phyloP scores from a whole-genome alignment of 768 basidiomycete genomes.

The Amyloporia xantha region DNA sequence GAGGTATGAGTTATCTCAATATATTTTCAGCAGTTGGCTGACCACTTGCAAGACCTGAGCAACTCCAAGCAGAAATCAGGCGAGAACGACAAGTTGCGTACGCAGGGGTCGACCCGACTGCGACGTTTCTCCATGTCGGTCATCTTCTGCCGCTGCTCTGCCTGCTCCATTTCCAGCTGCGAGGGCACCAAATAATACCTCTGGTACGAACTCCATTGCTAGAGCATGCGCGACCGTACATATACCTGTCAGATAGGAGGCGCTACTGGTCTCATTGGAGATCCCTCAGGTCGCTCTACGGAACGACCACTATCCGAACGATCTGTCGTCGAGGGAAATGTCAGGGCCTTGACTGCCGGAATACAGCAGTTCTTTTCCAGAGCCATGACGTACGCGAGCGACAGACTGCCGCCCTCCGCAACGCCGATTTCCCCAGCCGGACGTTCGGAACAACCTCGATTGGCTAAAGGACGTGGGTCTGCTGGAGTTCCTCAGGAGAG shows the following conservation, averaged over 20 bases:
- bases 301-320: conserved; percentile 69
- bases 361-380: conserved; percentile 68
- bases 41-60: conserved; percentile 4
- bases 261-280: conserved; percentile 93
- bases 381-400: conserved; percentile 54
- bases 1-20: conserved; percentile 16
- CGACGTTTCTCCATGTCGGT: conserved; percentile 84
- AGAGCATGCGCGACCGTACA: conserved; percentile 2
- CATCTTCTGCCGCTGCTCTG: conserved; percentile 87
- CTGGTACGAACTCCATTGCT: conserved; percentile 50
- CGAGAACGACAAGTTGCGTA: conserved; percentile 53
- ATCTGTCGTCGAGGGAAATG: conserved; percentile 59
- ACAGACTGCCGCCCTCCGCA: conserved; percentile 20
- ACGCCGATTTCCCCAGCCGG: conserved; percentile 21
- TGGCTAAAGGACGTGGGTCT: conserved; percentile 75
- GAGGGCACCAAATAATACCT: conserved; percentile 79
- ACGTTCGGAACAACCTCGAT: conserved; percentile 58
- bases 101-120: conserved; percentile 90
- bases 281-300: conserved; percentile 83
- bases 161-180: conserved; percentile 79
- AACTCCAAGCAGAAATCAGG: conserved; percentile 8
- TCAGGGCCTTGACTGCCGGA: conserved; percentile 50
- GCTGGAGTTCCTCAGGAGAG: conserved; percentile 77
- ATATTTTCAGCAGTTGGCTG: too few species aligned
- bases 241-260: conserved; percentile 73